These are phyloP conservation scores for Neopestalotiopsis sp. DNA, from an alignment of 2,329 filamentous ascomycete genomes.

Conservation along the genomic window DNA sequence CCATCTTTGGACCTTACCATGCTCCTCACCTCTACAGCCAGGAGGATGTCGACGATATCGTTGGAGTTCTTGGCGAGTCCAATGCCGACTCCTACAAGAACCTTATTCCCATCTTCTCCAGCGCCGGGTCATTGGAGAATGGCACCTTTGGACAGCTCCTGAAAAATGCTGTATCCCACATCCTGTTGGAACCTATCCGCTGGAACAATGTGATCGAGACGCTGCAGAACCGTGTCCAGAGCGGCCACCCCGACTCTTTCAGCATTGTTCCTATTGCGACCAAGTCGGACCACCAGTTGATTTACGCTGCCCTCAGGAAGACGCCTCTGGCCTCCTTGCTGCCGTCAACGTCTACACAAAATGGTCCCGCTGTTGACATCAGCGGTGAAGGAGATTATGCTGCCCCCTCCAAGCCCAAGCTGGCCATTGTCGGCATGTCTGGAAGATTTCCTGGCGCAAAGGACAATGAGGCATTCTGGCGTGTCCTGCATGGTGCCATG, in stretches of 20 bases:
- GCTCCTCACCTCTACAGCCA: slow-evolving; percentile 34
- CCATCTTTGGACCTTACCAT: slow-evolving; percentile 42
- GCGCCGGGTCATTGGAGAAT: slow-evolving; percentile 13
- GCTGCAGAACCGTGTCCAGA: slow-evolving; percentile 48
- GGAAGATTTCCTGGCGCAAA: slow-evolving; percentile 28
- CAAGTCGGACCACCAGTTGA: slow-evolving; percentile 23
- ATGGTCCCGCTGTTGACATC: not conserved
- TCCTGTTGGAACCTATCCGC: slow-evolving; percentile 46
- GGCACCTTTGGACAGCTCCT: slow-evolving; percentile 23
- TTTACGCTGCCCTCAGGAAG: slow-evolving; percentile 25
- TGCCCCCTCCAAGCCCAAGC: slow-evolving; percentile 25
- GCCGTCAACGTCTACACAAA: slow-evolving; percentile 12
- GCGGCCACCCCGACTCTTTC: slow-evolving; percentile 18
- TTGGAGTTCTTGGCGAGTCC: slow-evolving; percentile 8
- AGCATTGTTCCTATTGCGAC: slow-evolving; percentile 23
- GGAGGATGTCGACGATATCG: slow-evolving; percentile 27
- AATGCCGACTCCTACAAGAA: not conserved
- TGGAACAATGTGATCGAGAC: slow-evolving; percentile 52
- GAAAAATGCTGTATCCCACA: slow-evolving; percentile 25
- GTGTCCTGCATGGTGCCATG: slow-evolving; percentile 29
- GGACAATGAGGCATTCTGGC: slow-evolving; percentile 32
- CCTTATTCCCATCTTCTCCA: slow-evolving; percentile 26
- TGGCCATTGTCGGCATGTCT: slow-evolving; percentile 32
- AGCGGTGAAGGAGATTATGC: not conserved
- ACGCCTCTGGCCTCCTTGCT: slow-evolving; percentile 20